Conservation (phyloP, 1,284 basidiomycete genomes). For the Peniophora sp. region DNA sequence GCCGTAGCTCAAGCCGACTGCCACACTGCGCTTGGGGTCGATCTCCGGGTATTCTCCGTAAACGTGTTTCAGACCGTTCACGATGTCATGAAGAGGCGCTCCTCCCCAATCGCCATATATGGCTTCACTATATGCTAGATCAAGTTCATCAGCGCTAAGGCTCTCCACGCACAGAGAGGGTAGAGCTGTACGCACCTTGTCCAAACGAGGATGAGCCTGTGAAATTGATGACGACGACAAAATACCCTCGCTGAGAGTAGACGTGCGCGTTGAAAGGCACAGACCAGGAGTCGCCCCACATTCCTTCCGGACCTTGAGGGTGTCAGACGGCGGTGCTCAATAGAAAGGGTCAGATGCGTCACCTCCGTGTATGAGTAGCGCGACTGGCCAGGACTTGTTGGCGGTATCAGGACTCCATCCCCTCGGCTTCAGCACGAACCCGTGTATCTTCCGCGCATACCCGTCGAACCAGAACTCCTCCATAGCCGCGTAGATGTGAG, state of each 20-base stretch:
- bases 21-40: constrained; percentile 71
- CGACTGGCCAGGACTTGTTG: constrained; percentile 66
- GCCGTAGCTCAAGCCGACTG: constrained; percentile 72
- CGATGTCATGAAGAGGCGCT: constrained; percentile 74
- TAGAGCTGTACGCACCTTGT: constrained; percentile 44
- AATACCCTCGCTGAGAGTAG: constrained; percentile 76
- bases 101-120: constrained; percentile 77
- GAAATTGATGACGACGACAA: constrained; percentile 78
- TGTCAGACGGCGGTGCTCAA: not conserved
- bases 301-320: constrained; percentile 57
- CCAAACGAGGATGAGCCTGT: constrained; percentile 85
- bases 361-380: constrained; percentile 71
- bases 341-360: not conserved
- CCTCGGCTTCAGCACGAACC: constrained; percentile 73
- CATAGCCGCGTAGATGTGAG: not conserved
- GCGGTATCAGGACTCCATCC: constrained; percentile 51
- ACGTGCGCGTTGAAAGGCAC: constrained; percentile 84
- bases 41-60: constrained; percentile 73
- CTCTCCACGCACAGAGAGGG: not conserved
- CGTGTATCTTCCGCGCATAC: constrained; percentile 66
- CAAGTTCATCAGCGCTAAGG: not conserved
- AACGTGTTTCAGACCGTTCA: constrained; percentile 66
- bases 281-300: constrained; percentile 77
- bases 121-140: constrained; percentile 70
- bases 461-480: constrained; percentile 85